phyloP scores from a whole-genome alignment of 1,284 basidiomycete species.

The Ustilago nuda region DNA sequence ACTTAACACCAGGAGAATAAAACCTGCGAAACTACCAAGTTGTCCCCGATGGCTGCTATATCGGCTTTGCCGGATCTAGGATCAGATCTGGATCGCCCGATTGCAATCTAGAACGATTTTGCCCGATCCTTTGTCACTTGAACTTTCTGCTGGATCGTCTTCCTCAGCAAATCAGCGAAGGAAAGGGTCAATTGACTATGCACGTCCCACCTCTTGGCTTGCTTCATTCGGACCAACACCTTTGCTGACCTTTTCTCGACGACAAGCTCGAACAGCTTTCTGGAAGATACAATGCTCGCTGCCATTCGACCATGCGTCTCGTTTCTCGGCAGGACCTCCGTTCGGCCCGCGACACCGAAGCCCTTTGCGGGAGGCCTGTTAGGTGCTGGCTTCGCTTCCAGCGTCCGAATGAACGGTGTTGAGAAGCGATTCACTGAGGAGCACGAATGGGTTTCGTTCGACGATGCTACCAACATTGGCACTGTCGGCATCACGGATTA shows the following conservation, averaged over 20 bases:
- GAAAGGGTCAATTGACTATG: neutral
- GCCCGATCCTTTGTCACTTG: too few relatives aligned
- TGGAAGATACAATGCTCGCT: conserved; percentile 25
- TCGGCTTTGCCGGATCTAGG: too few relatives aligned
- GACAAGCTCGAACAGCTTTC: conserved; percentile 3
- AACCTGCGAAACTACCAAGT: too few relatives aligned
- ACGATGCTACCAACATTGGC: conserved; percentile 82
- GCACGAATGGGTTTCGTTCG: conserved; percentile 89
- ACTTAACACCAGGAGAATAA: neutral
- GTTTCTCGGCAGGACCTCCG: conserved; percentile 26
- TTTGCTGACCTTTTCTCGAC: neutral
- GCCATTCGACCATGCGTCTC: conserved; percentile 35
- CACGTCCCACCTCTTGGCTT: conserved; percentile 14
- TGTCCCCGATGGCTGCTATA: too few relatives aligned
- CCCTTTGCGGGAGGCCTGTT: conserved; percentile 27
- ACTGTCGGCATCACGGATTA: conserved; percentile 91
- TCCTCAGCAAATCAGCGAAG: neutral
- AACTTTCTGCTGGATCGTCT: too few relatives aligned
- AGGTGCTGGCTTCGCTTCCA: conserved; percentile 45
- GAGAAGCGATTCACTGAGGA: conserved; percentile 76
- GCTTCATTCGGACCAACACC: conserved; percentile 15
- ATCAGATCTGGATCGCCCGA: too few relatives aligned
- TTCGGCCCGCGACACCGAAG: conserved; percentile 34
- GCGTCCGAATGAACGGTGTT: conserved; percentile 30
- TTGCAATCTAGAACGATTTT: too few relatives aligned